Evolutionary conservation across 345 rosid species (phyloP), one percentile per base, ranked within the genome.

Genomic region (Lumnitzera racemosa): DNA sequence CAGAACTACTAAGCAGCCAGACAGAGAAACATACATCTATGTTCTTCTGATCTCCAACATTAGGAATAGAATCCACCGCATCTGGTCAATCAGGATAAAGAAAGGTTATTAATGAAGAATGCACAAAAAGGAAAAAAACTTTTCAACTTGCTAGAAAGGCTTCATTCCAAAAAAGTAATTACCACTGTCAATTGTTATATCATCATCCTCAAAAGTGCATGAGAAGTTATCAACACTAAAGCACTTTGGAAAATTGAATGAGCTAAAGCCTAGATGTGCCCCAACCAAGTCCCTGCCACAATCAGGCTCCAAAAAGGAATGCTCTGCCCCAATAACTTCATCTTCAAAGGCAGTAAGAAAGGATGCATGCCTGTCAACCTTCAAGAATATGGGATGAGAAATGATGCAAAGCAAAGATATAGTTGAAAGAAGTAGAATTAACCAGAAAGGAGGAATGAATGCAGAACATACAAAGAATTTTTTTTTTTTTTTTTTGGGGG

Each of bases 31-130:
- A 51, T 68, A 68, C 72, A 31, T 62, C 63, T 47, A 55, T 29
- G 62, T 68, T 63, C 47, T 53, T 59, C 46, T 58, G 58, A 47
- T 55, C 67, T 47, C 58, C 67, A 11, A 51, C 55, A 36, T 55
- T 62, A 57, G 53, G 62, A 49, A 62, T 62, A 62, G 72, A 48
- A 68, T 53, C 67, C 25, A 62, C 67, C n/a, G 67, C 67, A 68
- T 58, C 67, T 62, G 66, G 51, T 20, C 13, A 68, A 48, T 51
- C 17, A 15, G 55, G 15, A 13, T 15, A 46, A 63, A 17, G 46
- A 47, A 56, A 41, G 14, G 49, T 57, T 5, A 57, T n/a, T 43
- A 16, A 49, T 7, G 57, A 51, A 15, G 20, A 56, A 51, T 24
- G 24, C 14, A 13, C 10, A 46, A 46, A 25, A 15, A 16, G 15